Conservation (phyloP, 78 protist species). For the Dictyostelium intermedium region DNA sequence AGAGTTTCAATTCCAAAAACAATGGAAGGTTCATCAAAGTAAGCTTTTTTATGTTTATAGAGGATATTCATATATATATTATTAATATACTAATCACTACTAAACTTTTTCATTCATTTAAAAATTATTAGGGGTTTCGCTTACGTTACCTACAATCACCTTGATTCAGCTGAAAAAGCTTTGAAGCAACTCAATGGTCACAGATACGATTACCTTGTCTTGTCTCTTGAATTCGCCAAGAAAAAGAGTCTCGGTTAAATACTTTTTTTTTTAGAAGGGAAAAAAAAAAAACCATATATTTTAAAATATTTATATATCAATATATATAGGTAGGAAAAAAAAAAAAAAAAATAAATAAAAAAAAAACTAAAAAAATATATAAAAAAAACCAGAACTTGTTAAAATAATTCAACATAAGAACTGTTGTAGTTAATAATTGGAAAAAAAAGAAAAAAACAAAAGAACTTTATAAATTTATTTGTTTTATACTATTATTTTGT, state of each 20-base stretch:
- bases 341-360: background rate
- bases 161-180: conserved; percentile 45
- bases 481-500: background rate
- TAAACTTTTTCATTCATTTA: background rate
- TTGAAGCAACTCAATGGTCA: conserved; percentile 67
- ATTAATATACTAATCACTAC: background rate
- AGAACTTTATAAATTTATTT: background rate
- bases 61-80: background rate
- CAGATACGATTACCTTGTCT: conserved; percentile 67
- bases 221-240: conserved; percentile 43
- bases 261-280: background rate
- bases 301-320: background rate
- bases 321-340: background rate
- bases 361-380: background rate
- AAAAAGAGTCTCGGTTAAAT: background rate
- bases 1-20: conserved; percentile 63
- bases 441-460: background rate
- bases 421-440: too few species aligned
- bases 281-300: too few species aligned
- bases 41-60: background rate
- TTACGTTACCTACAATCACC: conserved; percentile 44
- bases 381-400: background rate
- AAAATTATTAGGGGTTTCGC: conserved; percentile 42
- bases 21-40: conserved; percentile 45
- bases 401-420: too few species aligned